A percentile compares a stretch with the other conserved stretches of the same genome.
These are phyloP conservation scores for Calonectria honghensis DNA, from an alignment of 2,329 filamentous ascomycete genomes.

Conservation along the genomic window DNA sequence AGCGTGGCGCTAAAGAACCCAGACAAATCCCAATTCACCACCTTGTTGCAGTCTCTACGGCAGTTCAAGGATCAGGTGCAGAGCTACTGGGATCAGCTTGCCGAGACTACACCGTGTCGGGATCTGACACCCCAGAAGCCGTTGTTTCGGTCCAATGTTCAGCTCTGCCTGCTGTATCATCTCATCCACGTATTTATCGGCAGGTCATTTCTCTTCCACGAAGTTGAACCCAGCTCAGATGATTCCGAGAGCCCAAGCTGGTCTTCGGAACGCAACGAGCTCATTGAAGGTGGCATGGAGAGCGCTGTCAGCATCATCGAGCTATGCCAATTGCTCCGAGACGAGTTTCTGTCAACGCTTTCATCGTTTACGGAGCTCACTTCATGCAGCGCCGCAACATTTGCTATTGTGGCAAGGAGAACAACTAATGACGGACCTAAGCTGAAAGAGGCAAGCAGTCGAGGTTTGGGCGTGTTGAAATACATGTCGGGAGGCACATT, in stretches of 20 bases:
- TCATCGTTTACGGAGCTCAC: constrained; percentile 7
- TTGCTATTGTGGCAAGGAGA: constrained; percentile 11
- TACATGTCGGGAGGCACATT: constrained; percentile 22
- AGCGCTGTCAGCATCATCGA: constrained; percentile 12
- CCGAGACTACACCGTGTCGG: constrained; percentile 58
- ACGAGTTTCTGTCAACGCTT: constrained; percentile 11
- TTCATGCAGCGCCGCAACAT: constrained; percentile 14
- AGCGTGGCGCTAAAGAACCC: constrained; percentile 16
- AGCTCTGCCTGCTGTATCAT: constrained; percentile 71
- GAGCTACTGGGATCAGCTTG: constrained; percentile 61
- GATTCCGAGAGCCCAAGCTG: constrained; percentile 1
- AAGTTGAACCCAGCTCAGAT: constrained; percentile 5
- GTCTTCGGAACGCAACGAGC: constrained; percentile 8
- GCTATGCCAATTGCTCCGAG: constrained; percentile 8
- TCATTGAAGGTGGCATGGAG: constrained; percentile 11
- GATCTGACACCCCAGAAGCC: constrained; percentile 60
- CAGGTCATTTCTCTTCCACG: constrained; percentile 63
- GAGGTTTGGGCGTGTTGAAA: background rate
- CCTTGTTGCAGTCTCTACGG: background rate
- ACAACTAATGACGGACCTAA: background rate
- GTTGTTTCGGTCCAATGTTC: constrained; percentile 68
- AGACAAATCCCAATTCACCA: constrained; percentile 13
- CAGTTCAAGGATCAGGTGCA: constrained; percentile 4
- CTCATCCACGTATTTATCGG: constrained; percentile 72
- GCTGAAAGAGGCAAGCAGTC: background rate